A percentile compares a stretch with the other conserved stretches of the same genome.
These are phyloP conservation scores for Evansstolkia leycettana DNA, from an alignment of 495 filamentous ascomycete species.

Conservation along the genomic window DNA sequence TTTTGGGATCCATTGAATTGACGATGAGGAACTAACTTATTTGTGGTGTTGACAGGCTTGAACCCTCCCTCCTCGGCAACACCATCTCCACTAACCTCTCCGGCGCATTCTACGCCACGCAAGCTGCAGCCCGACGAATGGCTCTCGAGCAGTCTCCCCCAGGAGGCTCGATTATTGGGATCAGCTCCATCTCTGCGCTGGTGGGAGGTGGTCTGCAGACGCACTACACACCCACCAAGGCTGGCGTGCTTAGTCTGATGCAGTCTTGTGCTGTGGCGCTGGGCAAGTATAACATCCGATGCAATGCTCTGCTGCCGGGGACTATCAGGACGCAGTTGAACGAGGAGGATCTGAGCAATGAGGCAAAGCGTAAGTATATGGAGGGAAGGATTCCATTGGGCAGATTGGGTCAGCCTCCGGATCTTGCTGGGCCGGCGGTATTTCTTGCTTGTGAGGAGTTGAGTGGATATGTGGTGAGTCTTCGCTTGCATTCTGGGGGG, in stretches of 20 bases:
- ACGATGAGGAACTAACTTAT: too few species aligned
- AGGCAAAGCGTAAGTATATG: constrained; percentile 69
- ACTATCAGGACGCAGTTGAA: constrained; percentile 82
- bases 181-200: constrained; percentile 72
- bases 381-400: constrained; percentile 75
- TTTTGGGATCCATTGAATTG: too few species aligned
- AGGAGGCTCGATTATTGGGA: constrained; percentile 72
- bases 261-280: constrained; percentile 72
- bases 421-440: constrained; percentile 74
- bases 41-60: constrained; percentile 28
- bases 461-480: constrained; percentile 55
- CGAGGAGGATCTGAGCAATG: constrained; percentile 58
- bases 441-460: constrained; percentile 69
- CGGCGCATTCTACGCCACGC: constrained; percentile 74
- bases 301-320: constrained; percentile 77
- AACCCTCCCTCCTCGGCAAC: constrained; percentile 45
- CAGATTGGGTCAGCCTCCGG: constrained; percentile 50
- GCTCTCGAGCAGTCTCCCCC: constrained; percentile 39
- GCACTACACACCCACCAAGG: constrained; percentile 90
- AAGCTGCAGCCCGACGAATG: constrained; percentile 77
- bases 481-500: constrained; percentile 1
- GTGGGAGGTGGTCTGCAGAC: constrained; percentile 72
- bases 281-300: constrained; percentile 63
- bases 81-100: constrained; percentile 71
- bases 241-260: constrained; percentile 72